Conservation (phyloP, 257 asterid genomes). For the Ilex aquifolium region DNA sequence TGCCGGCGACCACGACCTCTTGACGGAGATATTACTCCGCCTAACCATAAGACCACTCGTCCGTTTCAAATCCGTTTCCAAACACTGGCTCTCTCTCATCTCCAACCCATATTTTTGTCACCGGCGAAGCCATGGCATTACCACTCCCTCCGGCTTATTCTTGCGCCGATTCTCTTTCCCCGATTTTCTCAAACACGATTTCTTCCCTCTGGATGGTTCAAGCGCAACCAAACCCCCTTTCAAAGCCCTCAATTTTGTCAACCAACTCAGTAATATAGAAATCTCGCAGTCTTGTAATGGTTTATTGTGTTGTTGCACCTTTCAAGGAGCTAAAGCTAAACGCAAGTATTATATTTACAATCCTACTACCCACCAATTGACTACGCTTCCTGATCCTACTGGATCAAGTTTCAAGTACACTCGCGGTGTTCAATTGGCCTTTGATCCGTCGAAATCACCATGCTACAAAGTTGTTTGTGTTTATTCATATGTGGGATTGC, state of each 20-base stretch:
- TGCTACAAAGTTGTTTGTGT: conserved; percentile 28
- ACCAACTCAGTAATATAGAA: background rate
- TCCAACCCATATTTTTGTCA: conserved; percentile 14
- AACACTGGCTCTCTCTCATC: conserved; percentile 31
- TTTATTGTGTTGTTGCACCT: conserved; percentile 19
- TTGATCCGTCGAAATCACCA: conserved; percentile 21
- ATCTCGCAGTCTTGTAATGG: conserved; percentile 40
- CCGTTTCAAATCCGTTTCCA: conserved; percentile 29
- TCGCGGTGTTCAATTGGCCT: conserved; percentile 15
- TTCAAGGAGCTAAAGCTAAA: too few relatives aligned
- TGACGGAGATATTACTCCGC: conserved; percentile 20
- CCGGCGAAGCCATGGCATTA: conserved; percentile 9
- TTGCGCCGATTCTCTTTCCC: background rate
- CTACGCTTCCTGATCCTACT: conserved; percentile 11
- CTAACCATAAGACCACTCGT: conserved; percentile 28
- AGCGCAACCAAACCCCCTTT: background rate
- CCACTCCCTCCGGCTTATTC: conserved; percentile 13
- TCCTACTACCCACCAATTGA: conserved; percentile 18
- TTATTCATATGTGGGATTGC: background rate
- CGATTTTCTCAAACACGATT: background rate
- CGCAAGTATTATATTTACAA: conserved; percentile 24
- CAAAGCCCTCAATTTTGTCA: background rate
- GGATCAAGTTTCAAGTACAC: too few relatives aligned
- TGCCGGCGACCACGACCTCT: conserved; percentile 25
- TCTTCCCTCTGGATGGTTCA: conserved; percentile 9